A percentile compares a stretch with the other conserved stretches of the same genome.
Conservation (phyloP, 2,329 filamentous ascomycete genomes). For the Incumbomyces lentus region DNA sequence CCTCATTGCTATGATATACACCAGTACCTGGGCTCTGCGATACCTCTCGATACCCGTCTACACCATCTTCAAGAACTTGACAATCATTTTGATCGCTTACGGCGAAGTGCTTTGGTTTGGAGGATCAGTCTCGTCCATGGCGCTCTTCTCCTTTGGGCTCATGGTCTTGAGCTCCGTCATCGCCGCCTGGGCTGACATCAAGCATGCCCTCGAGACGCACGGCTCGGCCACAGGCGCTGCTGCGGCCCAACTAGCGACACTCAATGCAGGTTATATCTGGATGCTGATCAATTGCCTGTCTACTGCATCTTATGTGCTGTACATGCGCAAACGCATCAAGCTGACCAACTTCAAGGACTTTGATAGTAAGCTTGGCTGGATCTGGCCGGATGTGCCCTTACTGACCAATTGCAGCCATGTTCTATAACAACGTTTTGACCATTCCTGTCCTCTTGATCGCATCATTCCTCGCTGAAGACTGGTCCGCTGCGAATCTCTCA, state of each 20-base stretch:
- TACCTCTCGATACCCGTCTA: conserved; percentile 97
- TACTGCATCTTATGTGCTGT: conserved; percentile 76
- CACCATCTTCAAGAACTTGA: conserved; percentile 99
- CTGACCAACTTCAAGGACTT: conserved; percentile 99
- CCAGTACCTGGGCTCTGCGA: conserved; percentile 87
- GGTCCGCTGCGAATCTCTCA: conserved; percentile 72
- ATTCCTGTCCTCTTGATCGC: conserved; percentile 80
- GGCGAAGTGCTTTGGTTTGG: conserved; percentile 98
- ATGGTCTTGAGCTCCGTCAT: conserved; percentile 95
- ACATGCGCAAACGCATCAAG: conserved; percentile 98
- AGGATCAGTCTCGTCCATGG: conserved; percentile 75
- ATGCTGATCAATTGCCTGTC: conserved; percentile 96
- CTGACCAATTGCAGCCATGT: conserved; percentile 65
- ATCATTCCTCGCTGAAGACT: conserved; percentile 80
- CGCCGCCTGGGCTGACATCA: conserved; percentile 94
- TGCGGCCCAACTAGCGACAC: conserved; percentile 67
- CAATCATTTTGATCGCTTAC: conserved; percentile 96
- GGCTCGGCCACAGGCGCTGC: conserved; percentile 41
- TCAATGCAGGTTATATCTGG: conserved; percentile 94
- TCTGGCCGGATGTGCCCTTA: conserved; percentile 3
- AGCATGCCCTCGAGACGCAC: conserved; percentile 63
- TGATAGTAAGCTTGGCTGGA: conserved; percentile 62
- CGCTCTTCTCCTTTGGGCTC: conserved; percentile 84
- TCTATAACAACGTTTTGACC: conserved; percentile 97
- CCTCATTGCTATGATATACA: conserved; percentile 98